phyloP scores from a whole-genome alignment of 116 monocot genomes.

The Phalaenopsis hybrid region DNA sequence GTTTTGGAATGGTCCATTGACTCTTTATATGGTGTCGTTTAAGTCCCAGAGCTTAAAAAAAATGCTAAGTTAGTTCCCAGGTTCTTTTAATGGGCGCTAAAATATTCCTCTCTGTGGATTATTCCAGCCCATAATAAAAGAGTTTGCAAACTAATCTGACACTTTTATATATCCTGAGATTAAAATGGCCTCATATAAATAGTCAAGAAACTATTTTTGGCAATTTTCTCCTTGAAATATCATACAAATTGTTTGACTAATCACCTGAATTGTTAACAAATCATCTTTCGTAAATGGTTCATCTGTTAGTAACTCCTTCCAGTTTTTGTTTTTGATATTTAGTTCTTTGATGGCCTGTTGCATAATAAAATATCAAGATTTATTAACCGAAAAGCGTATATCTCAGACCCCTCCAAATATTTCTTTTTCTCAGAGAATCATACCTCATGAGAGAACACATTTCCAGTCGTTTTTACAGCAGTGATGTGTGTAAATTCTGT shows the following conservation, averaged over 20 bases:
- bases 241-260: neutral
- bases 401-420: neutral
- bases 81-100: no score
- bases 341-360: constrained; percentile 88
- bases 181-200: no score
- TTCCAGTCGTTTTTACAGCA: constrained; percentile 92
- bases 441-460: constrained; percentile 98
- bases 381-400: neutral
- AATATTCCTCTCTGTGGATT: no score
- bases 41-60: no score
- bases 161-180: no score
- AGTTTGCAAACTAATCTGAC: no score
- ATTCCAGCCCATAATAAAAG: no score
- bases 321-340: constrained; percentile 88
- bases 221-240: no score
- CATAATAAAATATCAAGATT: constrained; percentile 9
- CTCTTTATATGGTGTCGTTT: no score
- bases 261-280: constrained; percentile 89
- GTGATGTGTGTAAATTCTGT: constrained; percentile 96
- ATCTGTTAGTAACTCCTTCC: constrained; percentile 92
- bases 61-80: no score
- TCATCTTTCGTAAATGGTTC: constrained; percentile 90
- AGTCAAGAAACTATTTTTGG: no score
- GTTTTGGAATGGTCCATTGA: no score
- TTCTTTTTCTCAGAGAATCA: neutral